Conservation (phyloP, 1,284 basidiomycete genomes). For the Cystobasidiaceae sp. region DNA sequence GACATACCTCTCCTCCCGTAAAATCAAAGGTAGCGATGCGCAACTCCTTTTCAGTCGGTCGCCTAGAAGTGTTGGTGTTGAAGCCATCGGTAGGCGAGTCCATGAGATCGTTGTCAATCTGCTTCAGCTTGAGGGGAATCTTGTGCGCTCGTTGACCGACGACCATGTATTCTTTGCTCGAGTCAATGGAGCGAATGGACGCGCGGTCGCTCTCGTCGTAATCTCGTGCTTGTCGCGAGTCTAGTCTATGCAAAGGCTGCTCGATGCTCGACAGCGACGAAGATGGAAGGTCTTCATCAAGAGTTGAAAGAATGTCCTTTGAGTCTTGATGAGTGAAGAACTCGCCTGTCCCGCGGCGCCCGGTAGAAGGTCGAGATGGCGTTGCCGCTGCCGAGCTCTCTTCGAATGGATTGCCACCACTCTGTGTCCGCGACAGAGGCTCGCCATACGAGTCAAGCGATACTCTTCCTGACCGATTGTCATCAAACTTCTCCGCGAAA, state of each 20-base stretch:
- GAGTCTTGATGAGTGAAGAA: neutral
- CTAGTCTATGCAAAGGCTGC: conserved; percentile 13
- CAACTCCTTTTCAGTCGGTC: neutral
- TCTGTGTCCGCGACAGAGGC: too few species aligned
- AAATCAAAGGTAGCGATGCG: conserved; percentile 27
- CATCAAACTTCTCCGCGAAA: too few species aligned
- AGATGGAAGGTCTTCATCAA: conserved; percentile 12
- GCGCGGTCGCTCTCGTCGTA: conserved; percentile 1
- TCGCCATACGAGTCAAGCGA: too few species aligned
- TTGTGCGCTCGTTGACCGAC: conserved; percentile 15
- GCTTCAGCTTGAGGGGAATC: neutral
- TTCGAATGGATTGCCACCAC: too few species aligned
- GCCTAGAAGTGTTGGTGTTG: neutral
- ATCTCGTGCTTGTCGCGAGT: neutral
- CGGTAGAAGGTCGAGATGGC: too few species aligned
- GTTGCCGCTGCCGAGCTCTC: too few species aligned
- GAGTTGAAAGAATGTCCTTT: conserved; percentile 2
- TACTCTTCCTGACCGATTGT: too few species aligned
- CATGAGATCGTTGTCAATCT: conserved; percentile 18
- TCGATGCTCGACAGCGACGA: conserved; percentile 21
- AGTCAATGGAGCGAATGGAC: conserved; percentile 21
- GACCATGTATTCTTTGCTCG: conserved; percentile 10
- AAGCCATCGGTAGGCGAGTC: neutral
- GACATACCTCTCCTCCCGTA: conserved; percentile 20
- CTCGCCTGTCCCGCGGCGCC: too few species aligned